Evolutionary conservation across 2,329 filamentous ascomycete species (phyloP).

Genomic region (Diaporthe citri): DNA sequence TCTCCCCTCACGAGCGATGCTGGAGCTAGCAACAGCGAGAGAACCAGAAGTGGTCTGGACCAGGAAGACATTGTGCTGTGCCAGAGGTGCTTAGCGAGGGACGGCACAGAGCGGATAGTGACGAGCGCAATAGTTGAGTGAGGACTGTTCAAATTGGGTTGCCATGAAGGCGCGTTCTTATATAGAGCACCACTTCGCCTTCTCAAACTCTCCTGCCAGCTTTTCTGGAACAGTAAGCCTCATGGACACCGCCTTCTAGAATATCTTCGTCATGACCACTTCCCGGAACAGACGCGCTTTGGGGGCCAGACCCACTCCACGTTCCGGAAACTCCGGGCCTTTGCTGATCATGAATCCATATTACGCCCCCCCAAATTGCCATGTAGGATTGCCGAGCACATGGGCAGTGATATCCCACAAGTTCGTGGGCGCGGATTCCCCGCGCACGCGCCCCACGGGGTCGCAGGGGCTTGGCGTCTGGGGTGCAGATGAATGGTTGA

Average conservation of each 20-base stretch:
- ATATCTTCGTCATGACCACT: neutral
- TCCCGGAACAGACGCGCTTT: neutral
- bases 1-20: neutral
- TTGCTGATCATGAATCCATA: neutral
- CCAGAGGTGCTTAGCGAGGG: neutral
- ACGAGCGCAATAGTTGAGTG: neutral
- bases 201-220: neutral
- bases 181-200: neutral
- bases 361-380: neutral
- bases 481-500: neutral
- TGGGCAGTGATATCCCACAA: neutral
- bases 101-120: neutral
- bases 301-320: neutral
- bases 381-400: conserved; percentile 10
- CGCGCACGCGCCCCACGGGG: neutral
- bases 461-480: neutral
- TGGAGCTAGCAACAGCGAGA: neutral
- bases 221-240: neutral
- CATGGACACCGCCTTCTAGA: neutral
- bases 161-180: neutral
- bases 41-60: neutral
- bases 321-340: neutral
- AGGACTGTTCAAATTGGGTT: no score
- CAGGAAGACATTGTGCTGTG: neutral
- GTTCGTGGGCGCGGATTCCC: neutral